Conservation (phyloP, 805 yeast genomes). For the Clavispora carvajalis region DNA sequence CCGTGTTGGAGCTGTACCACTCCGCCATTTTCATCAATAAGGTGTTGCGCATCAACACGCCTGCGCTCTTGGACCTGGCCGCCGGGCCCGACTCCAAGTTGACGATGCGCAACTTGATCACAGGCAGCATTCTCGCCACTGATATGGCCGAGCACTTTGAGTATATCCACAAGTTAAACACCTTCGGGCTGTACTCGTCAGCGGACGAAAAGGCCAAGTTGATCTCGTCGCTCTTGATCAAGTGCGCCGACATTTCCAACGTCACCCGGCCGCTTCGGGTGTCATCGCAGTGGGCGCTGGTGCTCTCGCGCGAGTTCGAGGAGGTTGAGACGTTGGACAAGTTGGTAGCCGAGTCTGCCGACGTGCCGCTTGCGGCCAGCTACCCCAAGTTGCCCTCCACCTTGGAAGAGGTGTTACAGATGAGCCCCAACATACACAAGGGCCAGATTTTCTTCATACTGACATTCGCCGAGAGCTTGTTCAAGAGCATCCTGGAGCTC, state of each 20-base stretch:
- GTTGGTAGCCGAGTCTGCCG: slow-evolving; percentile 10
- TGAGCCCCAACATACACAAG: slow-evolving; percentile 49
- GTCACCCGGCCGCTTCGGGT: slow-evolving; percentile 76
- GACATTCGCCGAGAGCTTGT: slow-evolving; percentile 75
- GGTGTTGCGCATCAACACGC: slow-evolving; percentile 31
- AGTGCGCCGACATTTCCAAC: slow-evolving; percentile 94
- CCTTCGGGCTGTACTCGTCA: slow-evolving; percentile 17
- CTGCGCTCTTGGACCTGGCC: slow-evolving; percentile 23
- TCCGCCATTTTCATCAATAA: slow-evolving; percentile 51
- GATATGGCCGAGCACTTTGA: slow-evolving; percentile 89
- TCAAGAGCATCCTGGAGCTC: slow-evolving; percentile 54
- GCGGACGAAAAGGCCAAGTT: slow-evolving; percentile 32
- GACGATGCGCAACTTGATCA: slow-evolving; percentile 25
- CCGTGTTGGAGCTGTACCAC: slow-evolving; percentile 83
- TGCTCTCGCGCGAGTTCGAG: slow-evolving; percentile 70
- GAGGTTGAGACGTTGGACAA: slow-evolving; percentile 56
- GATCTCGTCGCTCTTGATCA: slow-evolving; percentile 66
- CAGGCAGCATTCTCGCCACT: slow-evolving; percentile 47
- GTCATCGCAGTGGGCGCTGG: slow-evolving; percentile 81
- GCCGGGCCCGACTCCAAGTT: slow-evolving; percentile 34
- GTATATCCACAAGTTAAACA: slow-evolving; percentile 53
- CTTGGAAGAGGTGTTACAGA: slow-evolving; percentile 39
- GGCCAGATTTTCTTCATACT: slow-evolving; percentile 82
- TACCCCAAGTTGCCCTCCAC: slow-evolving; percentile 35
- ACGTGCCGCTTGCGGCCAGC: slow-evolving; percentile 8